These are phyloP conservation scores for Neopestalotiopsis clavispora DNA, from an alignment of 2,329 filamentous ascomycete genomes.

Conservation along the genomic window DNA sequence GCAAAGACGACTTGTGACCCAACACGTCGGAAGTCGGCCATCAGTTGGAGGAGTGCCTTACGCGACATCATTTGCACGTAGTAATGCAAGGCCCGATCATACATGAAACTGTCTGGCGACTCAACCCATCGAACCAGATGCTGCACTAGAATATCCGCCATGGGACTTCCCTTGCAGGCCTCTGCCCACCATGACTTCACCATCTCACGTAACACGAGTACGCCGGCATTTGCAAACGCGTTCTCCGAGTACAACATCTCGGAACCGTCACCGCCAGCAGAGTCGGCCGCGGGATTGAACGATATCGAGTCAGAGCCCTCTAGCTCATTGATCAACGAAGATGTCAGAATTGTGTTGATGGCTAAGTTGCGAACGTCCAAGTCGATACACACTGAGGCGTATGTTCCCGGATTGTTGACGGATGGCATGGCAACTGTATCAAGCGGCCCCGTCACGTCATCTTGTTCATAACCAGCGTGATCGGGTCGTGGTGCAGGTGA, in stretches of 20 bases:
- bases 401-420: constrained; percentile 91
- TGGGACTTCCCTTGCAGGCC: constrained; percentile 84
- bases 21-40: constrained; percentile 94
- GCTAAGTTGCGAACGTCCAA: constrained; percentile 91
- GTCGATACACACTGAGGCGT: constrained; percentile 95
- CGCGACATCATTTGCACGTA: constrained; percentile 99
- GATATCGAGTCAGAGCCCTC: constrained; percentile 88
- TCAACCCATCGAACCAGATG: constrained; percentile 98
- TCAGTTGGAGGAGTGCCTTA: constrained; percentile 95
- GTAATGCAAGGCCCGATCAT: constrained; percentile 91
- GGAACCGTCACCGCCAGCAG: constrained; percentile 63
- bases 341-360: constrained; percentile 97
- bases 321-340: constrained; percentile 93
- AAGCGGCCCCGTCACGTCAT: constrained; percentile 82
- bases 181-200: constrained; percentile 99
- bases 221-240: constrained; percentile 89
- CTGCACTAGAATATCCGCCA: constrained; percentile 98
- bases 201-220: constrained; percentile 93
- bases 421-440: constrained; percentile 91
- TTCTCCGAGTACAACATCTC: constrained; percentile 83
- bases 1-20: constrained; percentile 97
- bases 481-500: constrained; percentile 85
- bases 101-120: constrained; percentile 90
- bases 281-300: constrained; percentile 77
- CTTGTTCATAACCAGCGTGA: constrained; percentile 93